Evolutionary conservation across 2,329 filamentous ascomycete species (phyloP), one percentile per base, ranked within the genome.

Genomic region (Fonsecaea erecta): DNA sequence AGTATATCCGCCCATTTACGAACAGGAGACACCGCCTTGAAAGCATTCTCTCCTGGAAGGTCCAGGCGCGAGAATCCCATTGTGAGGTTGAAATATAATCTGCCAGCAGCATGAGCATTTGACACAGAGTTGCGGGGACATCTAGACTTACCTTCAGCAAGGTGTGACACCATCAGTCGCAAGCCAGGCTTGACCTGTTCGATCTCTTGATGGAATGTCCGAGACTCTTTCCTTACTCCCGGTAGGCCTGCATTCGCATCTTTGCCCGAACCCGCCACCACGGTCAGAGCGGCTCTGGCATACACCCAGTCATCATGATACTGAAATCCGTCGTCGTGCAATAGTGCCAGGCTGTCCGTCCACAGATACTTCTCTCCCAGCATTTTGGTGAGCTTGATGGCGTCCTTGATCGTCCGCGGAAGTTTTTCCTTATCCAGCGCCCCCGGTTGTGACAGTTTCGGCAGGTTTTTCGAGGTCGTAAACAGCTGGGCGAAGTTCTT

Each of bases 41-140:
- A 1, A 79, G 73, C 28, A 79, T 70, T 32, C 74, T 68, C 66
- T 79, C 77, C 68, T 79, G 77, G 60, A 78, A 78, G 1, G 77
- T 79, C 78, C 77, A 79, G 0, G 75, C 77, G 43, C 78, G 72
- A 1, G 70, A 72, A 60, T 76, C 77, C 75, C 77, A 78, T 58
- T 72, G 70, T 12, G 70, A 72, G 28, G 62, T 71, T 4, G 75
- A 75, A 30, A 71, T 72, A 60, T 71, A 71, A 57, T 72, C 70
- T 68, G 34, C 37, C 7, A 18, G 32, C 32, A 34, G 2, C 1
- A 48, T 67, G 40, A 67, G 63, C 28, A 56, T 48, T 30, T 28
- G 30, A 30, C 26, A 14, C 5, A 0, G 21, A 43, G 52, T 37
- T 18, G 5, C 1, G 1, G 52, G 14, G n/a, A n/a, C n/a, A n/a